A percentile compares a stretch with the other conserved stretches of the same genome.
phyloP scores from a whole-genome alignment of 2,329 filamentous ascomycete species.

The Penicillium sp. region DNA sequence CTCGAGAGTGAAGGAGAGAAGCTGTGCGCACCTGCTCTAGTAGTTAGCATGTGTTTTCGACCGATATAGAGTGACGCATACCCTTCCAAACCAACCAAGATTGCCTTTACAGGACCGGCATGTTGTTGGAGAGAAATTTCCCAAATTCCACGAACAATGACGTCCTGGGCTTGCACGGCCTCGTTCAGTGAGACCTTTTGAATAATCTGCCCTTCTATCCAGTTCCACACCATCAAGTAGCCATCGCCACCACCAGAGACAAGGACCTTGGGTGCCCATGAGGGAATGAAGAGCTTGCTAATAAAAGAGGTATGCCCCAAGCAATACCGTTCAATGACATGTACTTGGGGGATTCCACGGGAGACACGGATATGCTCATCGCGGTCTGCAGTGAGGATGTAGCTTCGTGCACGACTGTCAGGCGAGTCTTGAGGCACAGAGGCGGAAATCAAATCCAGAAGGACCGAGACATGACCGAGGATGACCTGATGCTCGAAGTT shows the following conservation, averaged over 20 bases:
- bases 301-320: conserved; percentile 85
- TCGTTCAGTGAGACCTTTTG: conserved; percentile 31
- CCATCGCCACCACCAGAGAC: conserved; percentile 85
- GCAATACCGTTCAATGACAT: conserved; percentile 86
- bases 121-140: conserved; percentile 27
- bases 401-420: conserved; percentile 49
- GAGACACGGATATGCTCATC: conserved; percentile 87
- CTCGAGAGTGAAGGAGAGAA: conserved; percentile 63
- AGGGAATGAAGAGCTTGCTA: conserved; percentile 65
- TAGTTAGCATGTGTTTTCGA: conserved; percentile 27
- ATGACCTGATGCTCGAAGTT: conserved; percentile 72
- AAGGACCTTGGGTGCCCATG: conserved; percentile 55
- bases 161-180: conserved; percentile 21
- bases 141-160: conserved; percentile 53
- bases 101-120: conserved; percentile 20
- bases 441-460: conserved; percentile 67
- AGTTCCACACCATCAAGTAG: conserved; percentile 76
- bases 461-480: conserved; percentile 90
- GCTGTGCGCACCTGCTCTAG: conserved; percentile 58
- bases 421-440: conserved; percentile 45
- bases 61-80: conserved; percentile 35
- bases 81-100: conserved; percentile 58
- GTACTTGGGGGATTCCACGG: conserved; percentile 71
- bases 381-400: conserved; percentile 64
- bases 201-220: conserved; percentile 49